phyloP scores from a whole-genome alignment of 805 yeast genomes.

The Barnettozyma sp. region DNA sequence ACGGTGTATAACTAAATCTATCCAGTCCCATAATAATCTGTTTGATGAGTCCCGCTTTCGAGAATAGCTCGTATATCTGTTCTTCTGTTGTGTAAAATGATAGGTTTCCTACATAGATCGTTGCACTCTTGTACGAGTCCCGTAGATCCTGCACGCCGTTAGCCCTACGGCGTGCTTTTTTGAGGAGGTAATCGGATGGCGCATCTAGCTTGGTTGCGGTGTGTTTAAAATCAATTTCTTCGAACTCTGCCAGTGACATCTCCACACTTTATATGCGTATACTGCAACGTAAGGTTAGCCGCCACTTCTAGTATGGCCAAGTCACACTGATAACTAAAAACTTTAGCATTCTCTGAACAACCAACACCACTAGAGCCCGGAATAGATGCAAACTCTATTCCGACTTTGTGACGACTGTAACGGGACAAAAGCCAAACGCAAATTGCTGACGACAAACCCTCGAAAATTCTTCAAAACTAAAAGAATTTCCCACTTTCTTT shows the following conservation, averaged over 20 bases:
- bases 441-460: too few species aligned
- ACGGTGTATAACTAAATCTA: slow-evolving; percentile 83
- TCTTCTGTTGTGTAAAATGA: slow-evolving; percentile 92
- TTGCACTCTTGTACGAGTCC: slow-evolving; percentile 56
- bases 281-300: too few species aligned
- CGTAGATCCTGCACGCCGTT: slow-evolving; percentile 57
- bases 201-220: slow-evolving; percentile 63
- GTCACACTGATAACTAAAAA: too few species aligned
- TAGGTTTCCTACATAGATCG: slow-evolving; percentile 87
- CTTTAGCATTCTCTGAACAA: too few species aligned
- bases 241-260: slow-evolving; percentile 46
- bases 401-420: too few species aligned
- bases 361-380: too few species aligned
- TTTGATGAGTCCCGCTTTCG: slow-evolving; percentile 64
- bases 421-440: too few species aligned
- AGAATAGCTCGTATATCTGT: slow-evolving; percentile 81
- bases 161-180: slow-evolving; percentile 46
- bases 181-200: slow-evolving; percentile 62
- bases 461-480: too few species aligned
- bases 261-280: too few species aligned
- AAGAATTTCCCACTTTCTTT: too few species aligned
- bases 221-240: slow-evolving; percentile 48
- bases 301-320: too few species aligned
- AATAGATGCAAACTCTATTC: too few species aligned
- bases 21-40: slow-evolving; percentile 93